Conservation (phyloP, 768 basidiomycete genomes). For the Pulveroboletus sp. region DNA sequence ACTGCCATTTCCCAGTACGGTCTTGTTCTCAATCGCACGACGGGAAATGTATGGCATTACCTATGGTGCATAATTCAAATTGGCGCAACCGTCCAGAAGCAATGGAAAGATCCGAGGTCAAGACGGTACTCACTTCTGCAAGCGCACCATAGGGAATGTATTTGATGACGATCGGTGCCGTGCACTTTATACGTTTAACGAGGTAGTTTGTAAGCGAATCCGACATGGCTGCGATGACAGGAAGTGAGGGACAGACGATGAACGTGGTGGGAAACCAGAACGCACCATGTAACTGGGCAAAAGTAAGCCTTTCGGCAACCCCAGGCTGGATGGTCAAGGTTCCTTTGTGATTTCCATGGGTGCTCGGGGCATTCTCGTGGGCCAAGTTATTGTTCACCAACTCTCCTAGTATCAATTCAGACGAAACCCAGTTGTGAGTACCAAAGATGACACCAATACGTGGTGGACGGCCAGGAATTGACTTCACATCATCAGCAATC, state of each 20-base stretch:
- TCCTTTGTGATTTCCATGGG: conserved; percentile 18
- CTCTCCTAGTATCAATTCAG: conserved; percentile 54
- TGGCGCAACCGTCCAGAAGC: too few relatives aligned
- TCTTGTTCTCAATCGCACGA: conserved; percentile 91
- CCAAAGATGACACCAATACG: conserved; percentile 72
- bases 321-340: conserved; percentile 44
- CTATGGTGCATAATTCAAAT: conserved; percentile 30
- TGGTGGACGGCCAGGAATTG: conserved; percentile 10
- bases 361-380: conserved; percentile 17
- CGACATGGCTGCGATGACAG: conserved; percentile 63
- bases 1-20: conserved; percentile 69
- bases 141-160: conserved; percentile 77
- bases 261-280: neutral
- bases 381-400: conserved; percentile 53
- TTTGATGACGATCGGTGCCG: conserved; percentile 78
- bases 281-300: conserved; percentile 84
- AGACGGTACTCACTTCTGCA: conserved; percentile 44
- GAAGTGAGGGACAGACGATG: neutral
- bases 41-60: conserved; percentile 89
- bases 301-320: conserved; percentile 60
- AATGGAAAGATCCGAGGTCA: neutral
- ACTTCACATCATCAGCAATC: conserved; percentile 49
- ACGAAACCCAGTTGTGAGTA: conserved; percentile 80
- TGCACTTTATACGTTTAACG: conserved; percentile 45
- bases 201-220: conserved; percentile 75